Conservation (phyloP, 352 stramenopile genomes). For the Pythium myriotylum region DNA sequence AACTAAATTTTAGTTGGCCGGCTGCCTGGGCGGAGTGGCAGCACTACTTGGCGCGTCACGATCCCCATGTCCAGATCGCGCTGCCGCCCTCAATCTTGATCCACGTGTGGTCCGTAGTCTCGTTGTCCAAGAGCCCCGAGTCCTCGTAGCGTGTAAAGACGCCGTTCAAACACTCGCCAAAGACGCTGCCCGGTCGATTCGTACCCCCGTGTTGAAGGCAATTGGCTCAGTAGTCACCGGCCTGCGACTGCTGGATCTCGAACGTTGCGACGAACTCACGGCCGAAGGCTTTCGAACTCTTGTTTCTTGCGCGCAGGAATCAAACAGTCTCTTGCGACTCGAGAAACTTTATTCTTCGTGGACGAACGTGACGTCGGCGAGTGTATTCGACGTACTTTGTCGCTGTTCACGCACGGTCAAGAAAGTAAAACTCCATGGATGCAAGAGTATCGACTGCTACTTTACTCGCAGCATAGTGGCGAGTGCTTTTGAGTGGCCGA, state of each 20-base stretch:
- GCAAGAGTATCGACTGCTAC: no score
- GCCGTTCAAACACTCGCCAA: conserved; percentile 17
- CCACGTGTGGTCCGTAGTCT: neutral
- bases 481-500: conserved; percentile 9
- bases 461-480: no score
- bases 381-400: conserved; percentile 4
- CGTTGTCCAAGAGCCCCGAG: conserved; percentile 12
- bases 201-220: no score
- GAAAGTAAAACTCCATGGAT: conserved; percentile 30
- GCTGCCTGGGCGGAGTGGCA: no score
- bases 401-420: conserved; percentile 9
- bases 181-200: conserved; percentile 20
- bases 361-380: conserved; percentile 20
- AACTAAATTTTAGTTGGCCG: no score
- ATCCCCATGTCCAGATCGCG: conserved; percentile 13
- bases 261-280: conserved; percentile 26
- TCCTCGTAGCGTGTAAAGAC: conserved; percentile 20
- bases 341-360: conserved; percentile 29
- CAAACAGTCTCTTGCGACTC: neutral
- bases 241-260: conserved; percentile 14
- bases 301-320: neutral
- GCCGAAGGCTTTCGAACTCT: conserved; percentile 19
- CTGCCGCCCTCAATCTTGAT: conserved; percentile 12
- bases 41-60: neutral
- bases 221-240: no score